Base-by-base conservation (phyloP, 2,329 filamentous ascomycete genomes). In the Cladophialophora yegresii region DNA sequence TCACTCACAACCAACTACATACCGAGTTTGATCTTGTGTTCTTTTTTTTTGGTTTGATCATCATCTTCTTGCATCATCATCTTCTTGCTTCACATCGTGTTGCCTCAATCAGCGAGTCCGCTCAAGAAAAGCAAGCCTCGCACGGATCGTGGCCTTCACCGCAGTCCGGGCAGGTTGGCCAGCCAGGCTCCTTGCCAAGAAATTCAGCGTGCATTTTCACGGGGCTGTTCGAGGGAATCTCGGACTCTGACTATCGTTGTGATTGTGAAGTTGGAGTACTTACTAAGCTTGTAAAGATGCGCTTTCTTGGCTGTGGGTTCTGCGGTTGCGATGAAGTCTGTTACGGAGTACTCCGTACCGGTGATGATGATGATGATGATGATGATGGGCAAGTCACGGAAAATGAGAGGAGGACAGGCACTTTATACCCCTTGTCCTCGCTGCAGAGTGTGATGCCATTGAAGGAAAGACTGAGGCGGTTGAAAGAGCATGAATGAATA, bases 141-240 rank as follows among this genome's bases (percentile, higher is more conserved):
- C n/a, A 45, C 10, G 54, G 54, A 20, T 56, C 54, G 20, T 56
- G 54, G 20, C 54, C 54, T 40, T 45, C 54, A 16, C 36, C 36
- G 54, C 54, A 56, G n/a, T 22, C 3, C 7, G 54, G 54, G n/a
- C 33, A 56, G 7, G 54, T 43, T 5, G 54, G 33, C 54, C 54
- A 56, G 28, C 54, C 54, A 43, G 54, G 64, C 78, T 49, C 50
- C 16, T 30, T n/a, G n/a, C 22, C 22, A 32, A 30, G 23, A 54
- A 32, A 10, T 3, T 16, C 23, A 2, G 50, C 2, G 10, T 54
- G 50, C 50, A 54, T 54, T 13, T 54, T 54, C 1, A 54, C 50
- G 22, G 22, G 45, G 45, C 20, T 26, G 45, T 26, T 2, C 12
- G 45, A 50, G 22, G 8, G 8, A 50, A 50, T 22, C 45, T 50